A percentile compares a stretch with the other conserved stretches of the same genome.
phyloP scores from a whole-genome alignment of 2,329 filamentous ascomycete genomes.

The Ascocoryne sarcoides region DNA sequence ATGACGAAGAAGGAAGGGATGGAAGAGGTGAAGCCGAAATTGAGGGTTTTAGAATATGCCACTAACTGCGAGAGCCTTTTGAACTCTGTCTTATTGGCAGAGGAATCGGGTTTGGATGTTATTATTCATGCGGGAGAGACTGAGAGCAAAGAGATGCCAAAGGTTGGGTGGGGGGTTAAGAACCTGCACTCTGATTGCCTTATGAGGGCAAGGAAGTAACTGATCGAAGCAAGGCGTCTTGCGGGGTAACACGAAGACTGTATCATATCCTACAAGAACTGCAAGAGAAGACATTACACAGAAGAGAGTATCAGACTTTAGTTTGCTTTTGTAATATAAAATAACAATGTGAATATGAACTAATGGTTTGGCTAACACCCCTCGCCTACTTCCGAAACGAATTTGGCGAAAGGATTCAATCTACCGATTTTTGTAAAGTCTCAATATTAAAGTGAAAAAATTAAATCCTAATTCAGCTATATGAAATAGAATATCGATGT shows the following conservation, averaged over 20 bases:
- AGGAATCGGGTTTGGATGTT: background rate
- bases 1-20: too few species aligned
- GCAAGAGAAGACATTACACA: too few species aligned
- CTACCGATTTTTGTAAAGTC: too few species aligned
- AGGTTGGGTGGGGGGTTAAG: background rate
- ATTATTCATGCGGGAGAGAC: background rate
- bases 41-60: background rate
- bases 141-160: background rate
- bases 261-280: too few species aligned
- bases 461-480: conserved; percentile 10
- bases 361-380: background rate
- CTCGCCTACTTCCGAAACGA: too few species aligned
- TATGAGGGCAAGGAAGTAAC: too few species aligned
- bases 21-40: too few species aligned
- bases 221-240: too few species aligned
- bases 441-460: conserved; percentile 4
- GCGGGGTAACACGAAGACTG: too few species aligned
- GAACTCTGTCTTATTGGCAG: background rate
- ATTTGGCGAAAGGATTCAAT: too few species aligned
- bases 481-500: conserved; percentile 9
- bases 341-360: background rate
- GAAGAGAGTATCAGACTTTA: too few species aligned
- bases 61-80: background rate
- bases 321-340: background rate
- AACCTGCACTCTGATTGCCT: background rate